Evolutionary conservation across 305 asterid genomes (phyloP).

Genomic region (Ilex paraguariensis): DNA sequence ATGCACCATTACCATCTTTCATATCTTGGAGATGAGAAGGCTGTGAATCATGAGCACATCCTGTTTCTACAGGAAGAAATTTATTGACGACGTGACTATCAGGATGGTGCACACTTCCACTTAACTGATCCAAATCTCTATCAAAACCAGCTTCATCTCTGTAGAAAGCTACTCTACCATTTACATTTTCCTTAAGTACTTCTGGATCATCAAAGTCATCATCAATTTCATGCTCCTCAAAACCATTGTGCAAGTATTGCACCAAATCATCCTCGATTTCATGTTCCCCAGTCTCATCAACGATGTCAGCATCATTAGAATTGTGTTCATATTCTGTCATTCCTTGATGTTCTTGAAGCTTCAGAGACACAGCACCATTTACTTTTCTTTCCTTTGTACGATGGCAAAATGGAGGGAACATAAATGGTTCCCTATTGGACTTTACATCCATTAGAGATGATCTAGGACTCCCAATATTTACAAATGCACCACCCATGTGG

Average conservation of each 20-base stretch:
- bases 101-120: slow-evolving; percentile 34
- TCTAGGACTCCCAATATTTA: slow-evolving; percentile 86
- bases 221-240: slow-evolving; percentile 38
- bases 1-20: slow-evolving; percentile 16
- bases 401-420: slow-evolving; percentile 51
- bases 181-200: slow-evolving; percentile 45
- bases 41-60: neutral
- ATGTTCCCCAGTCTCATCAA: slow-evolving; percentile 57
- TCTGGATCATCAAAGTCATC: slow-evolving; percentile 38
- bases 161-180: slow-evolving; percentile 48
- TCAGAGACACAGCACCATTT: slow-evolving; percentile 27
- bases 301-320: slow-evolving; percentile 46
- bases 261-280: slow-evolving; percentile 58
- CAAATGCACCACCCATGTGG: slow-evolving; percentile 97
- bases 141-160: slow-evolving; percentile 32
- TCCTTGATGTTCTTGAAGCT: slow-evolving; percentile 31
- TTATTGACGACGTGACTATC: slow-evolving; percentile 18
- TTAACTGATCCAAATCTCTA: slow-evolving; percentile 30
- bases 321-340: slow-evolving; percentile 37
- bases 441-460: slow-evolving; percentile 86
- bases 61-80: neutral
- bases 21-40: slow-evolving; percentile 7
- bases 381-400: slow-evolving; percentile 37
- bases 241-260: slow-evolving; percentile 46
- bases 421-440: slow-evolving; percentile 62